Percentiles rank a stretch among this genome's conserved stretches.
Conservation (phyloP, 2,329 filamentous ascomycete genomes). For the Exophiala spinifera region DNA sequence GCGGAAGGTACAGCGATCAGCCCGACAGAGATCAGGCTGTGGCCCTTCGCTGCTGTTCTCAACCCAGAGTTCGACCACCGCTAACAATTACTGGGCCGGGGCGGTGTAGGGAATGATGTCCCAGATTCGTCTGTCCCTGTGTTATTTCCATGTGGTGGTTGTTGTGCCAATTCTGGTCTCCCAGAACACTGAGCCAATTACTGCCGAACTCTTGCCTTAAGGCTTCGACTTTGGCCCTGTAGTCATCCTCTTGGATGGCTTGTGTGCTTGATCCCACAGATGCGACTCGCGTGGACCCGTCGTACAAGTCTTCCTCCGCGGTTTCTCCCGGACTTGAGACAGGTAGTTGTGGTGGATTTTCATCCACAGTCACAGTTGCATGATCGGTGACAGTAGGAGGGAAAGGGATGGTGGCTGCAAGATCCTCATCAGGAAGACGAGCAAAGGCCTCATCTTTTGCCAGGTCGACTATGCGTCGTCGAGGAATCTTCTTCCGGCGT, state of each 20-base stretch:
- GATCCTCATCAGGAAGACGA: conserved; percentile 17
- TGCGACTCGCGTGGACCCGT: conserved; percentile 10
- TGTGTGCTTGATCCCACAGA: conserved; percentile 12
- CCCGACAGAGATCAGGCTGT: not conserved
- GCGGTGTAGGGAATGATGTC: conserved; percentile 31
- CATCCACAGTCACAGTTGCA: conserved; percentile 18
- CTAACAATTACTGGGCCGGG: conserved; percentile 41
- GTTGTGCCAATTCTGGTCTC: conserved; percentile 65
- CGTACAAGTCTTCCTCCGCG: conserved; percentile 9
- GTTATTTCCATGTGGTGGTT: conserved; percentile 25
- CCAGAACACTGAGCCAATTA: conserved; percentile 80
- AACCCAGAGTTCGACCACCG: conserved; percentile 39
- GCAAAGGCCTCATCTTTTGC: conserved; percentile 43
- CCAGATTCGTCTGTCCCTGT: conserved; percentile 18
- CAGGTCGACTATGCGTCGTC: conserved; percentile 58
- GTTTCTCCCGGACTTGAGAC: conserved; percentile 44
- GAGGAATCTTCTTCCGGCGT: conserved; percentile 50
- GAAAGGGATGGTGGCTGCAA: conserved; percentile 14
- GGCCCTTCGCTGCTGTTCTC: conserved; percentile 5
- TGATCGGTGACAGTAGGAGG: conserved; percentile 11
- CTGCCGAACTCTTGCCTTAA: conserved; percentile 81
- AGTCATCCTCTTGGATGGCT: conserved; percentile 57
- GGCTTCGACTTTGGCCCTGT: conserved; percentile 83
- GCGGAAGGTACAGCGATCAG: no score
- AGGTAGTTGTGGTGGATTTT: conserved; percentile 49